A percentile compares a stretch with the other conserved stretches of the same genome.
phyloP scores from a whole-genome alignment of 345 rosid species.

The Geranium brycei region DNA sequence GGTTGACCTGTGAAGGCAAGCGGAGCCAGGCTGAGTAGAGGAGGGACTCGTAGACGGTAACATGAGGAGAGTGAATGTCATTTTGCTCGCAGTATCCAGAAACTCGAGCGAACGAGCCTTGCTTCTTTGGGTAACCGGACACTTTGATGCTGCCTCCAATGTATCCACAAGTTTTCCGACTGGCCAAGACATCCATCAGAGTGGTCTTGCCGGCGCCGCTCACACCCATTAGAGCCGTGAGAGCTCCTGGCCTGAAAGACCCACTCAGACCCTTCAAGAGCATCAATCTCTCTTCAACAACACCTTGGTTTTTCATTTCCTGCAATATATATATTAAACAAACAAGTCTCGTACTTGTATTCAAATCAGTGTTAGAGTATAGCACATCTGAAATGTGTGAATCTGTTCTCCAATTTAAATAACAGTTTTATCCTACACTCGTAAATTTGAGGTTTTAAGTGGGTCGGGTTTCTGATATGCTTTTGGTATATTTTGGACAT shows the following conservation, averaged over 20 bases:
- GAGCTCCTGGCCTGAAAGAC: background rate
- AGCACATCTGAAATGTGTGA: too few species aligned
- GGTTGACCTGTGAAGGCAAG: background rate
- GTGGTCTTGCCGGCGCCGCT: background rate
- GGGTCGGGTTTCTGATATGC: too few species aligned
- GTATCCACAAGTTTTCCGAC: constrained; percentile 1
- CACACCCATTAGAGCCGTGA: background rate
- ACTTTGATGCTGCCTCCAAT: background rate
- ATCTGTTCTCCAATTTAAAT: too few species aligned
- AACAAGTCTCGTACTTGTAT: background rate
- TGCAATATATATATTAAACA: background rate
- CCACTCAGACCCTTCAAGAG: background rate
- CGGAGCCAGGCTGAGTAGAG: constrained; percentile 1
- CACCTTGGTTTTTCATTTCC: background rate
- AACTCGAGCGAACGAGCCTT: background rate
- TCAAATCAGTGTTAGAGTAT: background rate
- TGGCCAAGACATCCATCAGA: background rate
- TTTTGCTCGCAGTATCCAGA: background rate
- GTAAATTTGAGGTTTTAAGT: too few species aligned
- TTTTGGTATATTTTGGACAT: too few species aligned
- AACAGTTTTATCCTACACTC: too few species aligned
- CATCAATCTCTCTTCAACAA: background rate
- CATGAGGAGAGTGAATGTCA: constrained; percentile 1
- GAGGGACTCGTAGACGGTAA: constrained; percentile 1
- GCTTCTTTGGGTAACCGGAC: background rate